Base-by-base conservation (phyloP, 306 rosid species). In the Cicer judaicum region DNA sequence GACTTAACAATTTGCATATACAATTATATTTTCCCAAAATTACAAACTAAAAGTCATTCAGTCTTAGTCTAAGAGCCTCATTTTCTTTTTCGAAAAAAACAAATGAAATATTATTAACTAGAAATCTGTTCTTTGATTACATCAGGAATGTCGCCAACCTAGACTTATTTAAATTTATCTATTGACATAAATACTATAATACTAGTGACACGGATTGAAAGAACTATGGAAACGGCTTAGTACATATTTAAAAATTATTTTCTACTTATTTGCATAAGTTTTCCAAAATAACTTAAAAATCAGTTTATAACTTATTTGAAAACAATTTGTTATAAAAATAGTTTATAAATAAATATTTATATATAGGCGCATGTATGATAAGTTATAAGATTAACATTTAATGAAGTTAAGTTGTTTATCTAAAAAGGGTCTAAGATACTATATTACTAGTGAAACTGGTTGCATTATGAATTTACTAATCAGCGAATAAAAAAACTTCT, bases 381-480 rank as follows among this genome's bases (percentile, higher is more conserved):
- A 29, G 36, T 29, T 29, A 29, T 29, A 3, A 29, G 36, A 29
- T 29, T 3, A 29, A 29, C 36, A 29, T 29, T 29, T 29, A 29
- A 29, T 29, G 4, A 29, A 29, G 36, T 29, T 49, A 49, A 49
- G 14, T 13, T 1, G 14, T 49, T 49, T 49, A n/a, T 49, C 55
- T 7, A 49, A 49, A 49, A 16, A 49, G 55, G 16, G 15, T 15
- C 54, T 13, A 11, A 47, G 36, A 41, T 50, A n/a, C 55, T 50
- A 24, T 57, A 34, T 24, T 57, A 57, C 19, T 21, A 38, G 47
- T 39, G 71, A 46, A 24, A 69, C 42, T 46, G 48, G 44, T 24
- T 68, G 48, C 43, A 65, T 47, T 39, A 14, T 21, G 10, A 38
- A 59, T 48, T 55, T 10, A 29, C 14, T 50, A 76, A 70, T 53